phyloP scores from a whole-genome alignment of 306 rosid species.

The Acacia acuminata region DNA sequence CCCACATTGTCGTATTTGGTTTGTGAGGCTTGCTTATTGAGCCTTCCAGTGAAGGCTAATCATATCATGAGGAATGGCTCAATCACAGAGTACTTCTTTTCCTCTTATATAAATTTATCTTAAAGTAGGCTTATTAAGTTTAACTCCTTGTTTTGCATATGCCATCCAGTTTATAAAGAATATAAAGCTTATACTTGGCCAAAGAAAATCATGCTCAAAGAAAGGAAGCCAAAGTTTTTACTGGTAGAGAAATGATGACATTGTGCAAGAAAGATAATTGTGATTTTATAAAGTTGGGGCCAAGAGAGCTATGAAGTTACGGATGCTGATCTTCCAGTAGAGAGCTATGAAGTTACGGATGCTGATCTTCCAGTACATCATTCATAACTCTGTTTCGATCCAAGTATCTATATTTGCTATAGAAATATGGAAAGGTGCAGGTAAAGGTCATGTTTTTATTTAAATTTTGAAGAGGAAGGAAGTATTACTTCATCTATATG shows the following conservation, averaged over 20 bases:
- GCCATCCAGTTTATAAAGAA: slow-evolving; percentile 98
- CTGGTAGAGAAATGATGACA: slow-evolving; percentile 84
- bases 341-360: slow-evolving; percentile 92
- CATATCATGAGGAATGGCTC: slow-evolving; percentile 47
- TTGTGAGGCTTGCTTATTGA: slow-evolving; percentile 45
- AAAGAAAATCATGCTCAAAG: slow-evolving; percentile 97
- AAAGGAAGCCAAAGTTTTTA: slow-evolving; percentile 84
- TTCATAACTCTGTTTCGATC: slow-evolving; percentile 86
- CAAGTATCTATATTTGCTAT: slow-evolving; percentile 76
- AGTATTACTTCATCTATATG: slow-evolving; percentile 39
- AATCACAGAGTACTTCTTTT: slow-evolving; percentile 41
- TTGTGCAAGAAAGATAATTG: slow-evolving; percentile 91
- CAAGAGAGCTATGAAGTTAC: too few relatives aligned
- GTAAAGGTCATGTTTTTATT: slow-evolving; percentile 79
- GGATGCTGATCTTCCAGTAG: too few relatives aligned
- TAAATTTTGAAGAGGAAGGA: slow-evolving; percentile 65
- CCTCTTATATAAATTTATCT: slow-evolving; percentile 41
- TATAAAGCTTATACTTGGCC: slow-evolving; percentile 98
- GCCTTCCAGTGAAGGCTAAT: slow-evolving; percentile 32
- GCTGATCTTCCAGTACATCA: slow-evolving; percentile 89
- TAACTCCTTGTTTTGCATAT: slow-evolving; percentile 94
- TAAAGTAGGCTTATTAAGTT: slow-evolving; percentile 64
- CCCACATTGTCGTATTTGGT: slow-evolving; percentile 46
- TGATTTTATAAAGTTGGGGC: slow-evolving; percentile 90
- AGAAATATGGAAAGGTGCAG: slow-evolving; percentile 92